Evolutionary conservation across 78 protist species (phyloP), one percentile per base, ranked within the genome.

Genomic region (Goniomonas avonlea): DNA sequence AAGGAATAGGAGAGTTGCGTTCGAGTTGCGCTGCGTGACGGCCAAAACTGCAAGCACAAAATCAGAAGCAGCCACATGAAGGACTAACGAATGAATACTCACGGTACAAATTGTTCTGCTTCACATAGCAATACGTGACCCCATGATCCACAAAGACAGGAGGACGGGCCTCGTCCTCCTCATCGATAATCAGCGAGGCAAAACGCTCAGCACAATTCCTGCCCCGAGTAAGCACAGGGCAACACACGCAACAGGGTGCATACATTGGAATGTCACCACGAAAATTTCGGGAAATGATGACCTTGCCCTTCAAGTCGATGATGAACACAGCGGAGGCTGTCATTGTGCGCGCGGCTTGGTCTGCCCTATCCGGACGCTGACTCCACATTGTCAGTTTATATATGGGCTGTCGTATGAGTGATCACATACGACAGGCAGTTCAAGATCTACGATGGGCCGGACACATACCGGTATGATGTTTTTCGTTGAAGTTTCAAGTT

Each of bases 1-100:
- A n/a, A 82, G 61, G 32, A 95, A 59, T 8, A 90, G 75, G 47
- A 87, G 40, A 32, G 93, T 81, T 2, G 88, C 97, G 73, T 95
- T 95, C 73, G 91, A 63, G 77, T 96, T 95, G 21, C 89, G 61
- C 48, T 87, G 80, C 21, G 97, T 86, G n/a, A 92, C 88, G 11
- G 95, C 96, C 59, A 96, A 45, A 39, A 96, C 93, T 84, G 66
- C 18, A 35, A 4, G 39, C 43, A 9, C 39, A 7, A 7, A 4
- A 35, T 2, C 23, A n/a, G n/a, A n/a, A n/a, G n/a, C n/a, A n/a
- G n/a, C n/a, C n/a, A n/a, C n/a, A n/a, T n/a, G n/a, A n/a, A n/a
- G n/a, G n/a, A n/a, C n/a, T n/a, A n/a, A n/a, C 58, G 43, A 2
- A 8, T 4, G 58, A n/a, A 21, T 18, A 2, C 25, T 20, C 29